Evolutionary conservation across 2,329 filamentous ascomycete species (phyloP).

Genomic region (Alternaria solani): DNA sequence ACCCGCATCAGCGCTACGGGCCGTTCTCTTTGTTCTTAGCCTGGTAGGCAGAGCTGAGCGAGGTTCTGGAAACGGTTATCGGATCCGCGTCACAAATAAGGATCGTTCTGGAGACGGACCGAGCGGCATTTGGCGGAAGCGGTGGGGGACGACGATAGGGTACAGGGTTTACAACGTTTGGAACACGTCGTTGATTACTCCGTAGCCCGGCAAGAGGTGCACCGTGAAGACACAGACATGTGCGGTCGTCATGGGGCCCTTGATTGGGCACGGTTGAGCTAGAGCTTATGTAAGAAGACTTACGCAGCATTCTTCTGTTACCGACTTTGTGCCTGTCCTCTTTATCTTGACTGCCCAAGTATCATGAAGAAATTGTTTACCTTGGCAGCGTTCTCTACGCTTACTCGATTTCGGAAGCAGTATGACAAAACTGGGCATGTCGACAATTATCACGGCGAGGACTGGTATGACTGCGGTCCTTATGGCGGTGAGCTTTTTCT

Average conservation of each 20-base stretch:
- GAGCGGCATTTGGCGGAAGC: background rate
- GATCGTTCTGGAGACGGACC: background rate
- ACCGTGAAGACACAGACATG: background rate
- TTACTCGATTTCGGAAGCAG: background rate
- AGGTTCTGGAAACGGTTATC: background rate
- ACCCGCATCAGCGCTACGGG: background rate
- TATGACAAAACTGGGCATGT: background rate
- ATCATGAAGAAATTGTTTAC: background rate
- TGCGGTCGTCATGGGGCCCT: background rate
- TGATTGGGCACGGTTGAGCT: background rate
- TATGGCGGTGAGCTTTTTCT: background rate
- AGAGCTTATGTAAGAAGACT: background rate
- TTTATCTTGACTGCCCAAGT: background rate
- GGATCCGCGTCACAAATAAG: background rate
- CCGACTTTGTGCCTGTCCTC: background rate
- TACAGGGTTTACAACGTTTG: background rate
- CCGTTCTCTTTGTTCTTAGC: background rate
- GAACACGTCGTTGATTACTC: background rate
- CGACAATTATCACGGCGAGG: background rate
- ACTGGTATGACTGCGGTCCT: slow-evolving; percentile 2
- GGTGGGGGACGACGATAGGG: background rate
- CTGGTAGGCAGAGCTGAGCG: background rate
- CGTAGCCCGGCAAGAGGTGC: background rate
- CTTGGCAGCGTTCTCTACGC: background rate
- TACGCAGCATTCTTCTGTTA: background rate